Percentiles rank a stretch among this genome's conserved stretches.
phyloP scores from a whole-genome alignment of 805 yeast species.

The Komagataella ulmi region DNA sequence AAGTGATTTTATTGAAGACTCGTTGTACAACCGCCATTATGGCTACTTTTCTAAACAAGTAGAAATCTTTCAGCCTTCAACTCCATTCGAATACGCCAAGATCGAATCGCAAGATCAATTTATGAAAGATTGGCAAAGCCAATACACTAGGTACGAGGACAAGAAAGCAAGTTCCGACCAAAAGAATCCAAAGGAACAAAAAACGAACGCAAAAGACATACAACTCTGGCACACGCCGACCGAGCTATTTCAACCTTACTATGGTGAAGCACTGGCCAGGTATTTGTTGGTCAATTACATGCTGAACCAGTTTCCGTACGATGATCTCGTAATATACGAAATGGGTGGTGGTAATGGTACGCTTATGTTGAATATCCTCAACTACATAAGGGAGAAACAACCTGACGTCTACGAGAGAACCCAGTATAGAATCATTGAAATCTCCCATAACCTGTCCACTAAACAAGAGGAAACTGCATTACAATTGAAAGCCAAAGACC shows the following conservation, averaged over 20 bases:
- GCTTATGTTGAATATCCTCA: slow-evolving; percentile 60
- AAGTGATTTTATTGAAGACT: slow-evolving; percentile 74
- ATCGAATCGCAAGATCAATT: slow-evolving; percentile 57
- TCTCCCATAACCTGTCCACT: slow-evolving; percentile 45
- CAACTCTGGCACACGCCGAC: slow-evolving; percentile 90
- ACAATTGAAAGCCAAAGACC: slow-evolving; percentile 16
- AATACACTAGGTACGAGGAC: slow-evolving; percentile 41
- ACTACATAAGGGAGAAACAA: slow-evolving; percentile 43
- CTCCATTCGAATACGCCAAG: slow-evolving; percentile 49
- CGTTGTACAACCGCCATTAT: slow-evolving; percentile 67
- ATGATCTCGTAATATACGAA: slow-evolving; percentile 67
- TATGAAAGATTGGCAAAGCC: slow-evolving; percentile 50
- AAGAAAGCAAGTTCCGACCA: slow-evolving; percentile 6
- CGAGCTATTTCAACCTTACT: slow-evolving; percentile 70
- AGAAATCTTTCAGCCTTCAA: slow-evolving; percentile 56
- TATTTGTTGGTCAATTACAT: slow-evolving; percentile 63
- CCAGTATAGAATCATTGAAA: slow-evolving; percentile 61
- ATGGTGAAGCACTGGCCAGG: slow-evolving; percentile 79
- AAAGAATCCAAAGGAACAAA: slow-evolving; percentile 11
- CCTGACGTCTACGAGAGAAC: slow-evolving; percentile 67
- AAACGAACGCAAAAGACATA: slow-evolving; percentile 8
- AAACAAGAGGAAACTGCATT: slow-evolving; percentile 27
- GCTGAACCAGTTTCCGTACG: slow-evolving; percentile 52
- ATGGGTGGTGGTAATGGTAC: slow-evolving; percentile 91
- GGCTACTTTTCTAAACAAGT: slow-evolving; percentile 77